Evolutionary conservation across 1,284 basidiomycete species (phyloP).

Genomic region (Cutaneotrichosporon cutaneum): DNA sequence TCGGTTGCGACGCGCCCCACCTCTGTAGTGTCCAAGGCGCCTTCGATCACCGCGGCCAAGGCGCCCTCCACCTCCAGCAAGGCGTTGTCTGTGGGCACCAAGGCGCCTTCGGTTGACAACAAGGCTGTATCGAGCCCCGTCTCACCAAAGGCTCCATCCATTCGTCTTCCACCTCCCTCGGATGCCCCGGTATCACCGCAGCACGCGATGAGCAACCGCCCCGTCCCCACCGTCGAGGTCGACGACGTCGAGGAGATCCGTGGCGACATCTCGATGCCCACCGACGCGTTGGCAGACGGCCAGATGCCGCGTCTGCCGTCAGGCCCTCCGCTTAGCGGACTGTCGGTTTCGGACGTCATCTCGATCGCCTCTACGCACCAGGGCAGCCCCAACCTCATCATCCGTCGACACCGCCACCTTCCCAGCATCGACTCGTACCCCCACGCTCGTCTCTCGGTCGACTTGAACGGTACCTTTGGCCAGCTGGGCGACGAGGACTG

Average conservation of each 20-base stretch:
- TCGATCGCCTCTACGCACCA: conserved; percentile 15
- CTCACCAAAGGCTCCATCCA: conserved; percentile 6
- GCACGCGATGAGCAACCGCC: not conserved
- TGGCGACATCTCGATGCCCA: conserved; percentile 2
- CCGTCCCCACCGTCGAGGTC: conserved; percentile 1
- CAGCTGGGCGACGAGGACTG: conserved; percentile 41
- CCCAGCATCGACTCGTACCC: conserved; percentile 22
- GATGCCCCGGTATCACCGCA: not conserved
- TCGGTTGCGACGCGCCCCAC: not conserved
- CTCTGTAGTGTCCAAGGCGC: not conserved
- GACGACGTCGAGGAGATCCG: conserved; percentile 8
- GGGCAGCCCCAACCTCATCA: conserved; percentile 23
- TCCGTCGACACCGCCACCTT: conserved; percentile 23
- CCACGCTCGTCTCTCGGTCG: conserved; percentile 37
- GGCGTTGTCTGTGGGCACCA: not conserved
- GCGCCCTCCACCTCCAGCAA: not conserved
- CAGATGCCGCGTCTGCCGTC: conserved; percentile 14
- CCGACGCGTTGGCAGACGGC: not conserved
- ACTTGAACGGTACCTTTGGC: conserved; percentile 42
- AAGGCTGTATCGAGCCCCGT: not conserved
- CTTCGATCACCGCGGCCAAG: not conserved
- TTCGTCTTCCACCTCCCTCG: conserved; percentile 3
- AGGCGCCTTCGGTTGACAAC: conserved; percentile 1
- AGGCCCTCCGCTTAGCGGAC: conserved; percentile 20
- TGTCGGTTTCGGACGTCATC: conserved; percentile 28